Evolutionary conservation across 345 rosid species (phyloP).

Genomic region (Aquilaria sinensis): DNA sequence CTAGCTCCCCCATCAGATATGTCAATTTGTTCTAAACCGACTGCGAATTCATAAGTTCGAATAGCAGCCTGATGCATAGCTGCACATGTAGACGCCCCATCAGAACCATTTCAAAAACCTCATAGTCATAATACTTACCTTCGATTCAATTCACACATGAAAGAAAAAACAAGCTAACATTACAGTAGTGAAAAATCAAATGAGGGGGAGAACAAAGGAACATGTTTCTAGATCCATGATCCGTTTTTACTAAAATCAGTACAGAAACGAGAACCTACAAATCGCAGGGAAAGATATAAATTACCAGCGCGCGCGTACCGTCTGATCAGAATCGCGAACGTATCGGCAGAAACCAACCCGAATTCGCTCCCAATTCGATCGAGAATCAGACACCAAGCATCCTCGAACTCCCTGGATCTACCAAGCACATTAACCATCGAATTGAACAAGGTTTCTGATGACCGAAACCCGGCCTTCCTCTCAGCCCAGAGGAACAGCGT

Average conservation of each 20-base stretch:
- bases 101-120: background rate
- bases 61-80: constrained; percentile 66
- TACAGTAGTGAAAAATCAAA: no score
- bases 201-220: no score
- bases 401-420: constrained; percentile 59
- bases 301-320: constrained; percentile 82
- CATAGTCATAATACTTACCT: no score
- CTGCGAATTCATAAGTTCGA: constrained; percentile 56
- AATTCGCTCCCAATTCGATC: constrained; percentile 31
- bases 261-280: no score
- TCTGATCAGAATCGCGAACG: constrained; percentile 64
- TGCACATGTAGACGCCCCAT: constrained; percentile 18
- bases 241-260: no score
- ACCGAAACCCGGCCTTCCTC: constrained; percentile 44
- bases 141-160: no score
- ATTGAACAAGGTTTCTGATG: constrained; percentile 39
- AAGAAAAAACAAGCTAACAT: no score
- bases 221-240: no score
- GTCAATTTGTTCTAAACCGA: constrained; percentile 24
- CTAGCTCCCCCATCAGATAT: constrained; percentile 25
- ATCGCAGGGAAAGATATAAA: background rate
- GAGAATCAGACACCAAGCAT: constrained; percentile 65
- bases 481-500: constrained; percentile 70
- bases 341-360: constrained; percentile 53
- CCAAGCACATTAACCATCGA: constrained; percentile 48